A percentile compares a stretch with the other conserved stretches of the same genome.
These are phyloP conservation scores for Metarhizium album DNA, from an alignment of 2,329 filamentous ascomycete genomes.

Conservation along the genomic window DNA sequence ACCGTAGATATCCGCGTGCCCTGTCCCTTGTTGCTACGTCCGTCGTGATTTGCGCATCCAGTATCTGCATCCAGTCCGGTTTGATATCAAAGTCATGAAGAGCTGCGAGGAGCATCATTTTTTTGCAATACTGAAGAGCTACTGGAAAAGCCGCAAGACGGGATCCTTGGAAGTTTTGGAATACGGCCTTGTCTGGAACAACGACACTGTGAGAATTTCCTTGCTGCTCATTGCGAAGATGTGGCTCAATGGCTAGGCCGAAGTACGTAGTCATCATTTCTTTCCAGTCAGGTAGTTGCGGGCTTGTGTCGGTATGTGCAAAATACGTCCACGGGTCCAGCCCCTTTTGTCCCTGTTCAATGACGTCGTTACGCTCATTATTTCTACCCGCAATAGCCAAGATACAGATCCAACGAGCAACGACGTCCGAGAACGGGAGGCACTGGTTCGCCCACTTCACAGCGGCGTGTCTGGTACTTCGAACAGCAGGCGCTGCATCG, in stretches of 20 bases:
- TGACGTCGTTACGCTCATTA: conserved; percentile 67
- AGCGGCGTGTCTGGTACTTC: conserved; percentile 69
- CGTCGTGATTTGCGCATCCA: conserved; percentile 62
- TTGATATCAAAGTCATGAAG: conserved; percentile 47
- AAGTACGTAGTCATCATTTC: conserved; percentile 42
- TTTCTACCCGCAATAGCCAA: conserved; percentile 59
- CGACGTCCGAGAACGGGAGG: conserved; percentile 65
- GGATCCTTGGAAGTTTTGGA: conserved; percentile 37
- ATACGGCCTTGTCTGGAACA: conserved; percentile 12
- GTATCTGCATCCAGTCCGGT: conserved; percentile 72
- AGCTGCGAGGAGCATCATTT: conserved; percentile 40
- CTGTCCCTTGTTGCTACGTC: conserved; percentile 53
- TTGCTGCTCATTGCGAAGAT: neutral
- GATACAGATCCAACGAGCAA: conserved; percentile 80
- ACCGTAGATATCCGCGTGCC: conserved; percentile 43
- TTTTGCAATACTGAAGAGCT: conserved; percentile 57
- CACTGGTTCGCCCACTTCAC: conserved; percentile 87
- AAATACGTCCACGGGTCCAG: conserved; percentile 55
- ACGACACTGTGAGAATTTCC: neutral
- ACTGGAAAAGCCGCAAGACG: conserved; percentile 49
- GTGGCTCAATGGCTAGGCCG: conserved; percentile 20
- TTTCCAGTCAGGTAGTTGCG: conserved; percentile 38
- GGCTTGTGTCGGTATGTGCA: conserved; percentile 31
- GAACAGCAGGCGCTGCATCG: conserved; percentile 40
- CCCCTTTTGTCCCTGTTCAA: conserved; percentile 83